phyloP scores from a whole-genome alignment of 441 rosid genomes.

The Euphorbia celastroides region DNA sequence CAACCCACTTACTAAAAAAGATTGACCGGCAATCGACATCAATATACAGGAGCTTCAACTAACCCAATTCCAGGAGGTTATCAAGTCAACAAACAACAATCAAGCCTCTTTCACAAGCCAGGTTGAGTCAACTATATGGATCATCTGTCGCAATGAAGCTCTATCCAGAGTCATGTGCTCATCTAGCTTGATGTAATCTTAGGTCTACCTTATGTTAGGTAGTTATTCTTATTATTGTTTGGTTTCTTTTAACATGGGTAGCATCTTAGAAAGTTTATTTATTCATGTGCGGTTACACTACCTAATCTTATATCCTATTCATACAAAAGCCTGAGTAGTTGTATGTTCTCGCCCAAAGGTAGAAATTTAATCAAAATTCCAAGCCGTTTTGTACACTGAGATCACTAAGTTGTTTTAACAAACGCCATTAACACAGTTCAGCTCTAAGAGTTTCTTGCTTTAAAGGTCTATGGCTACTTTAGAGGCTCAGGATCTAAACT shows the following conservation, averaged over 20 bases:
- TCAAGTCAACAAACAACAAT: no score
- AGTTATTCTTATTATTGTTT: neutral
- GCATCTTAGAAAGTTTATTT: neutral
- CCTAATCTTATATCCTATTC: neutral
- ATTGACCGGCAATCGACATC: neutral
- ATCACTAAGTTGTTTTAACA: neutral
- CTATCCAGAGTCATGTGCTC: no score
- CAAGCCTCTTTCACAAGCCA: no score
- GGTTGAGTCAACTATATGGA: no score
- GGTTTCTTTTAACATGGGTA: neutral
- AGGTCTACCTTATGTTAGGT: no score
- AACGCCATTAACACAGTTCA: no score
- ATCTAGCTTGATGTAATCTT: no score
- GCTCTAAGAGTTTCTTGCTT: no score
- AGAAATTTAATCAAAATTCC: neutral
- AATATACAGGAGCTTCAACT: neutral
- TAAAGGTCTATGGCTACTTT: neutral
- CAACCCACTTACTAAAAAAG: neutral
- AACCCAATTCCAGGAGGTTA: neutral
- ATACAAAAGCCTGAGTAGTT: no score
- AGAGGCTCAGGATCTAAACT: neutral
- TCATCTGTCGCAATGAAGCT: no score
- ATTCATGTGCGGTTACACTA: neutral
- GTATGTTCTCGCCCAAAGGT: no score
- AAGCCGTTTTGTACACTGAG: neutral